Conservation (phyloP, 768 basidiomycete species). For the Lepiota venenata region DNA sequence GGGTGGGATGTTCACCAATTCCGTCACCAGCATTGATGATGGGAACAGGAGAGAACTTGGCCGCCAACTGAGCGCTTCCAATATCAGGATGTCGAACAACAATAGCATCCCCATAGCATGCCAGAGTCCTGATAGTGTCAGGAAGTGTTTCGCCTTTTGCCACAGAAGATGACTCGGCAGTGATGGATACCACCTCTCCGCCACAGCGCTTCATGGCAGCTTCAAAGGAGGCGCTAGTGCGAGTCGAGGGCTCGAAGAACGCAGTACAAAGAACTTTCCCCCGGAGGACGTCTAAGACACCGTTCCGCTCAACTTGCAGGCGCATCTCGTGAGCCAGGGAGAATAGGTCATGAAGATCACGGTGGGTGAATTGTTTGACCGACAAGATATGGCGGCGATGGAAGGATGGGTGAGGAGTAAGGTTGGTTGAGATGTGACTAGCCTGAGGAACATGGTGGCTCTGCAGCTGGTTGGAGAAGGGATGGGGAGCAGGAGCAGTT, state of each 20-base stretch:
- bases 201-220: slow-evolving; percentile 99
- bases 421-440: slow-evolving; percentile 40
- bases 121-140: slow-evolving; percentile 92
- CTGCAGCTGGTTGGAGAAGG: slow-evolving; percentile 12
- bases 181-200: slow-evolving; percentile 88
- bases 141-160: slow-evolving; percentile 90
- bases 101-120: slow-evolving; percentile 93
- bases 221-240: slow-evolving; percentile 95
- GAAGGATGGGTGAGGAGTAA: slow-evolving; percentile 80
- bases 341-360: slow-evolving; percentile 92
- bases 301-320: slow-evolving; percentile 89
- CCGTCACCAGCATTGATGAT: slow-evolving; percentile 98
- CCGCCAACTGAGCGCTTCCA: slow-evolving; percentile 93
- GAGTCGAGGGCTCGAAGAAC: slow-evolving; percentile 97
- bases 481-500: slow-evolving; percentile 13
- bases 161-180: slow-evolving; percentile 81
- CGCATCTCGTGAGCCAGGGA: slow-evolving; percentile 96
- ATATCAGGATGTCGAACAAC: slow-evolving; percentile 93
- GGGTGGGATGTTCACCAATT: slow-evolving; percentile 95
- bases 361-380: slow-evolving; percentile 88
- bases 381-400: slow-evolving; percentile 90
- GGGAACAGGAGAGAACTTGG: slow-evolving; percentile 93
- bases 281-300: slow-evolving; percentile 82
- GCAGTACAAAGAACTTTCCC: slow-evolving; percentile 89
- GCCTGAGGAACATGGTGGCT: slow-evolving; percentile 28